phyloP scores from a whole-genome alignment of 2,329 filamentous ascomycete genomes.

The Alternaria consortialis region DNA sequence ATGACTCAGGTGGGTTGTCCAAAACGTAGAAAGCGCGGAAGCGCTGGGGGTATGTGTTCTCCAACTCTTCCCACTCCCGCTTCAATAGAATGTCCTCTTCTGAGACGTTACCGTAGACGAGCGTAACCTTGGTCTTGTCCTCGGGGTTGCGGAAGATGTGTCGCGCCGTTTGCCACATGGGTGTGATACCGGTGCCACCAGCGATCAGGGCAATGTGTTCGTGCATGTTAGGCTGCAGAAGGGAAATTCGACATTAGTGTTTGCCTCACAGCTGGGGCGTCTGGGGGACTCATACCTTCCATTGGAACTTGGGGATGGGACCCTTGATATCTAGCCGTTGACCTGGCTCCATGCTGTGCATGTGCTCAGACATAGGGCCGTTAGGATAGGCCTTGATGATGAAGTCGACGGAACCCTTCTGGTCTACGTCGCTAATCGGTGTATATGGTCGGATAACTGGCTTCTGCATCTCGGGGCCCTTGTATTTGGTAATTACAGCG shows the following conservation, averaged over 20 bases:
- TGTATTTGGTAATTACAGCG: slow-evolving; percentile 90
- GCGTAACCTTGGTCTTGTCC: slow-evolving; percentile 97
- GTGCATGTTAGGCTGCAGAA: slow-evolving; percentile 77
- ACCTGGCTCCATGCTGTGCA: slow-evolving; percentile 83
- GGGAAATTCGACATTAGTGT: neutral
- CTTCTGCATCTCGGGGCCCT: slow-evolving; percentile 84
- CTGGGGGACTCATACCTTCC: slow-evolving; percentile 58
- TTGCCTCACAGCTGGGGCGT: neutral
- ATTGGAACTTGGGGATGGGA: slow-evolving; percentile 91
- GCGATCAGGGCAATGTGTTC: slow-evolving; percentile 85
- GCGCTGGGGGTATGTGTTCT: slow-evolving; percentile 93
- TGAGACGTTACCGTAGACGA: slow-evolving; percentile 88
- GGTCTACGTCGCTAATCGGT: slow-evolving; percentile 84
- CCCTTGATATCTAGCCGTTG: slow-evolving; percentile 92
- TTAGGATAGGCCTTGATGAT: slow-evolving; percentile 90
- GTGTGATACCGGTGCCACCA: slow-evolving; percentile 96
- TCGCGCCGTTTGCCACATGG: slow-evolving; percentile 94
- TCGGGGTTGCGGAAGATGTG: slow-evolving; percentile 95
- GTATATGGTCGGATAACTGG: slow-evolving; percentile 91
- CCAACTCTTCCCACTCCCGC: slow-evolving; percentile 82
- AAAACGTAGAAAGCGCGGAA: slow-evolving; percentile 96
- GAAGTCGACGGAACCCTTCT: slow-evolving; percentile 83
- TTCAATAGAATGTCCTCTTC: slow-evolving; percentile 94
- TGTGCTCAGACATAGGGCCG: slow-evolving; percentile 89
- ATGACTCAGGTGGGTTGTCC: slow-evolving; percentile 81